A percentile compares a stretch with the other conserved stretches of the same genome.
Conservation (phyloP, 257 asterid genomes). For the Solanum raphanifolium region DNA sequence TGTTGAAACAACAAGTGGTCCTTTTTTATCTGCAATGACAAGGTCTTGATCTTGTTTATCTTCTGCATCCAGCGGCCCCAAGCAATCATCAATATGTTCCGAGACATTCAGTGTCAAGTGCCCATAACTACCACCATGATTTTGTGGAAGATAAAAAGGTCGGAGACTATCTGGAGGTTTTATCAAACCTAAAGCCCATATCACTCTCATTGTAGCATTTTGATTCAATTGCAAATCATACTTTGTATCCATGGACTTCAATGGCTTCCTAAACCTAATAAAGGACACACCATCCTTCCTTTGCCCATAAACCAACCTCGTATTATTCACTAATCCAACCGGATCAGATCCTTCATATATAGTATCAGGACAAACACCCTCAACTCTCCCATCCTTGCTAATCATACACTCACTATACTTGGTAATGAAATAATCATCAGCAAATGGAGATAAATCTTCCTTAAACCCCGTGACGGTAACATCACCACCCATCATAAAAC, state of each 20-base stretch:
- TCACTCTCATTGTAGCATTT: slow-evolving; percentile 52
- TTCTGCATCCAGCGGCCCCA: slow-evolving; percentile 86
- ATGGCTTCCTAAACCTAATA: slow-evolving; percentile 63
- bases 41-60: slow-evolving; percentile 96
- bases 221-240: slow-evolving; percentile 54
- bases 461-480: slow-evolving; percentile 73
- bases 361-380: slow-evolving; percentile 88
- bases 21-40: slow-evolving; percentile 83
- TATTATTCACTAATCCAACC: slow-evolving; percentile 43
- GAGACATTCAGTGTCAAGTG: slow-evolving; percentile 70
- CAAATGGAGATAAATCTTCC: slow-evolving; percentile 66
- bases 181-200: slow-evolving; percentile 85
- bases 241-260: slow-evolving; percentile 48
- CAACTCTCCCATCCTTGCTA: slow-evolving; percentile 46
- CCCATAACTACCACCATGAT: slow-evolving; percentile 81
- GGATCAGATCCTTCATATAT: slow-evolving; percentile 39
- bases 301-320: slow-evolving; percentile 69
- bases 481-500: slow-evolving; percentile 84
- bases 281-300: slow-evolving; percentile 90
- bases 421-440: slow-evolving; percentile 75
- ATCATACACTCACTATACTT: slow-evolving; percentile 69
- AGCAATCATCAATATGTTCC: slow-evolving; percentile 57
- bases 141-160: slow-evolving; percentile 92
- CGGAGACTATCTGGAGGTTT: slow-evolving; percentile 88
- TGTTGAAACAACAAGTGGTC: slow-evolving; percentile 64